Evolutionary conservation across 1,284 basidiomycete genomes (phyloP).

Genomic region (Ustilago vetiveriae): DNA sequence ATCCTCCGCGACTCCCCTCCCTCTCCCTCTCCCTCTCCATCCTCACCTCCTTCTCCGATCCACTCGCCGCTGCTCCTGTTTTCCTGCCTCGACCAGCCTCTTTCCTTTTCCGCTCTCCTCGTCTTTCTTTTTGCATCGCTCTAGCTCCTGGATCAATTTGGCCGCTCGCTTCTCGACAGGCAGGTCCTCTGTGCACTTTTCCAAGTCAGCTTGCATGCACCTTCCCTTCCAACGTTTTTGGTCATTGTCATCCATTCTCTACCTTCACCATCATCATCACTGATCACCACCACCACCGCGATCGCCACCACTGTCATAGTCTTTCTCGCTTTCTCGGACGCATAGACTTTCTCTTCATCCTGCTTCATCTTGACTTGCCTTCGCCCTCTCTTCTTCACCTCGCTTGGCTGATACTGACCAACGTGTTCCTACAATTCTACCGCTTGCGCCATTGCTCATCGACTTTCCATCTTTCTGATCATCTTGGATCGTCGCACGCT

Average conservation of each 20-base stretch:
- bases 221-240: conserved; percentile 1
- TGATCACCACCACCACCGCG: conserved; percentile 2
- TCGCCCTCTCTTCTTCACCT: neutral
- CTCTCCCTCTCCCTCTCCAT: conserved; percentile 2
- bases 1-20: no score
- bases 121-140: conserved; percentile 4
- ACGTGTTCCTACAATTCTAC: neutral
- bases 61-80: conserved; percentile 6
- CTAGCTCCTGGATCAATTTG: conserved; percentile 12
- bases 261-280: conserved; percentile 6
- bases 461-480: neutral
- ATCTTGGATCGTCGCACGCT: conserved; percentile 17
- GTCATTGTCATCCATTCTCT: neutral
- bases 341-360: neutral
- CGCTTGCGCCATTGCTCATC: neutral
- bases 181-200: conserved; percentile 6
- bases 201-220: conserved; percentile 22
- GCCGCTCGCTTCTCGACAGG: neutral
- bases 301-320: neutral
- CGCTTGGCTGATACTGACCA: conserved; percentile 14
- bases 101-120: conserved; percentile 11
- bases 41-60: conserved; percentile 2
- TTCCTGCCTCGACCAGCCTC: conserved; percentile 2
- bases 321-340: neutral
- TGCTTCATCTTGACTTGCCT: neutral